Conservation (phyloP, 208 protist genomes). For the Leishmania amazonensis region DNA sequence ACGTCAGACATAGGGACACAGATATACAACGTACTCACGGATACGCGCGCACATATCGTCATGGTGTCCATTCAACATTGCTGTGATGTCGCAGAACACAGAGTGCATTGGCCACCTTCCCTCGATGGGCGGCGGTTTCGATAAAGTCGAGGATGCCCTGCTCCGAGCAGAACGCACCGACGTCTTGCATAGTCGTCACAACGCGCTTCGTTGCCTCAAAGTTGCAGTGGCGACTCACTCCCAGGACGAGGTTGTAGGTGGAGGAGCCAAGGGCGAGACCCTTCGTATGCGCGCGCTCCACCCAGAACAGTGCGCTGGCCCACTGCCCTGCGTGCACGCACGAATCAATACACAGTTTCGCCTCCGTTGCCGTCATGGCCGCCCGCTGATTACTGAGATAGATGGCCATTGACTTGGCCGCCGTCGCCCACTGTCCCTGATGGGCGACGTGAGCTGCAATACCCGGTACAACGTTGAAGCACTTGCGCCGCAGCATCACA, state of each 20-base stretch:
- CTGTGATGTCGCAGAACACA: conserved; percentile 37
- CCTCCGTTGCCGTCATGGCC: conserved; percentile 38
- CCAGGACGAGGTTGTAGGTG: conserved; percentile 61
- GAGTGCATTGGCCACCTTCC: conserved; percentile 40
- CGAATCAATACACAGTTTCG: conserved; percentile 66
- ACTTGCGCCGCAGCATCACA: conserved; percentile 56
- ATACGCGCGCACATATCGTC: neutral
- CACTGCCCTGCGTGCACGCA: conserved; percentile 62
- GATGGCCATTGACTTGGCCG: conserved; percentile 60
- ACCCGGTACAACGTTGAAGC: conserved; percentile 50
- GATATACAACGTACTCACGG: neutral
- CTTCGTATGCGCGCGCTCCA: conserved; percentile 58
- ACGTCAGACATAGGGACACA: neutral
- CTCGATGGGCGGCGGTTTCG: conserved; percentile 44
- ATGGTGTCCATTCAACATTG: conserved; percentile 56
- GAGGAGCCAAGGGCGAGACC: conserved; percentile 31
- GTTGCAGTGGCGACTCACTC: conserved; percentile 38
- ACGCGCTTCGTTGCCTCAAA: conserved; percentile 59
- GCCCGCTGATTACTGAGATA: conserved; percentile 66
- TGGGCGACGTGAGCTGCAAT: conserved; percentile 52
- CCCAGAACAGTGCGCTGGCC: conserved; percentile 83
- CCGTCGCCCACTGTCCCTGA: conserved; percentile 50
- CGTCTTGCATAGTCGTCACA: conserved; percentile 56
- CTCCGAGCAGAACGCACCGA: conserved; percentile 48
- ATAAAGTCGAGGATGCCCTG: conserved; percentile 51